phyloP scores from a whole-genome alignment of 106 monocot species.

The Acanthochlamys bracteata region DNA sequence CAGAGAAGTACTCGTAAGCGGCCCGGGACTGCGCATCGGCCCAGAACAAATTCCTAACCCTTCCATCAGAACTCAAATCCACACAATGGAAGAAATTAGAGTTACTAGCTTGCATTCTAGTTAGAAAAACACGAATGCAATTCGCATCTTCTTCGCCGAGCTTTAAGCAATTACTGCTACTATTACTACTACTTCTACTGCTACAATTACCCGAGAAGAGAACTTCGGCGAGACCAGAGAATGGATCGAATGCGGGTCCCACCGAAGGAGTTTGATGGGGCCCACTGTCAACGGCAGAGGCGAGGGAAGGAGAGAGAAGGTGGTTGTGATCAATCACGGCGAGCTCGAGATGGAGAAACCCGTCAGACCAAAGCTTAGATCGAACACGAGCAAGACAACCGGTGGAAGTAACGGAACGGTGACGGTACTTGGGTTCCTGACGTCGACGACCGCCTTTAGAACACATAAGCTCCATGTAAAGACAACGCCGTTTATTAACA shows the following conservation, averaged over 20 bases:
- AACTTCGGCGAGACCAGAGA: slow-evolving; percentile 30
- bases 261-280: slow-evolving; percentile 5
- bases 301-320: slow-evolving; percentile 51
- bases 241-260: slow-evolving; percentile 1
- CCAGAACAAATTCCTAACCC: slow-evolving; percentile 34
- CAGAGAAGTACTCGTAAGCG: slow-evolving; percentile 33
- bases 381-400: slow-evolving; percentile 54
- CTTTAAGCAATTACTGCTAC: slow-evolving; percentile 18
- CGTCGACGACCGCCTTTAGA: slow-evolving; percentile 56
- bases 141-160: slow-evolving; percentile 32
- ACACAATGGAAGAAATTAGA: slow-evolving; percentile 37
- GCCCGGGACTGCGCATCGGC: slow-evolving; percentile 42
- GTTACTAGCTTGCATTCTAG: slow-evolving; percentile 50
- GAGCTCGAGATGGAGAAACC: slow-evolving; percentile 45
- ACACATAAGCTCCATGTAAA: slow-evolving; percentile 71
- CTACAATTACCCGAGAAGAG: slow-evolving; percentile 37
- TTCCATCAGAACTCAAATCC: slow-evolving; percentile 34
- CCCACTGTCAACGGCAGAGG: slow-evolving; percentile 19
- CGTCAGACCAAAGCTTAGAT: slow-evolving; percentile 43
- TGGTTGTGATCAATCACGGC: slow-evolving; percentile 64
- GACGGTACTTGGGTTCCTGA: slow-evolving; percentile 52
- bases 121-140: slow-evolving; percentile 37
- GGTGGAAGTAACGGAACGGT: slow-evolving; percentile 25
- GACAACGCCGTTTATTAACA: too few relatives aligned
- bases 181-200: too few relatives aligned